Base-by-base conservation (phyloP, 2,329 filamentous ascomycete genomes). In the Dactylonectria estremocensis region DNA sequence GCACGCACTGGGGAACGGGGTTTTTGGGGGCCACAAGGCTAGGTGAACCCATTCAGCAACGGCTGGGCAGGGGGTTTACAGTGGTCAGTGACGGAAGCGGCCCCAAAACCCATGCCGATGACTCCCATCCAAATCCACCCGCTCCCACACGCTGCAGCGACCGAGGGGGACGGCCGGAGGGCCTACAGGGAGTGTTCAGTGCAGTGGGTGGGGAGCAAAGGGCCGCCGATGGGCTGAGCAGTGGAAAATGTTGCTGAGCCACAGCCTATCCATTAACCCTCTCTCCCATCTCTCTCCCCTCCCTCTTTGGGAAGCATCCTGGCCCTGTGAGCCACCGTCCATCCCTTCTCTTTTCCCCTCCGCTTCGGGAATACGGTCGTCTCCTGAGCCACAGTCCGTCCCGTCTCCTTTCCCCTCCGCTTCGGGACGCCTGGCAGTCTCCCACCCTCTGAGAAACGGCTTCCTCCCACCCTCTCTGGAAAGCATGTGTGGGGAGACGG, bases 101-200 rank as follows among this genome's bases (percentile, higher is more conserved):
- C 33, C 35, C 61, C 62, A 56, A 62, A 46, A 46, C 46, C 62
- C 60, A 46, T 69, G 70, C 73, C 73, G 73, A 73, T 75, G 73
- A 75, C 73, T 75, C 73, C 73, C 64, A 58, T 65, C 52, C 54
- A 24, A 45, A 24, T 33, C 48, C n/a, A 53, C 56, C 28, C 56
- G 35, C 52, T 59, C 58, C 35, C 61, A 33, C 52, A 63, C 46
- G 24, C 13, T 50, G 43, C 46, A 40, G 7, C 3, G 33, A 46
- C 31, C 54, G 57, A 52, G 28, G 33, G 40, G 40, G 40, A 43
- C n/a, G 40, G 40, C 14, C 40, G n/a, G 40, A 43, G 7, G 40
- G 14, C 40, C 40, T 28, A 43, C 6, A 43, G 40, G 40, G 40
- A 43, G 40, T 14, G n/a, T 48, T 28, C 24, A 4, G 4, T 7